Evolutionary conservation across 2,329 filamentous ascomycete genomes (phyloP), one percentile per base, ranked within the genome.

Genomic region (Cercospora sesami): DNA sequence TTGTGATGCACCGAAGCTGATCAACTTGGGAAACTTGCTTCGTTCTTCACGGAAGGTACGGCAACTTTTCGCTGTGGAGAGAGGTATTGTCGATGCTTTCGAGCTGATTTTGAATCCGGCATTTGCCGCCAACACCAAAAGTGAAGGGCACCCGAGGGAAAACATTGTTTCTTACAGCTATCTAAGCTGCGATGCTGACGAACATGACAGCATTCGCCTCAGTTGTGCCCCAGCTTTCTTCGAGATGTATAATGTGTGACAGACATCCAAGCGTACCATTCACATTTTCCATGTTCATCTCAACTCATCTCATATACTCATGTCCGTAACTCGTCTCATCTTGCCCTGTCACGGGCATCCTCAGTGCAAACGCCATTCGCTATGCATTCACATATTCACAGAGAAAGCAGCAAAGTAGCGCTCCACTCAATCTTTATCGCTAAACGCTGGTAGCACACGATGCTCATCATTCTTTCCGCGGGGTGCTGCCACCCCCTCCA

Each of bases 381-480:
- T 66, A 66, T 66, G 64, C 64, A 66, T 33, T 61, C 33, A 28
- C 59, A 61, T 42, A 61, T 30, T 30, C 53, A 21, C 26, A 58
- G 53, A 58, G 26, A 30, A 6, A 58, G 26, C 26, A 31, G 30
- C 26, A 10, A 18, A 31, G 3, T 4, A 26, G 9, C 53, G 53
- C 53, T 58, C 26, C 14, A 3, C 21, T 23, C 12, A 7, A 23
- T 23, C 18, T 21, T 23, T 7, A 1, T 51, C 45, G 45, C 21
- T 51, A 23, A 23, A 51, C 45, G 45, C 45, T 14, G 21, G 45
- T 5, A 26, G 45, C 45, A 26, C 18, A 23, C 21, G 5, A 51
- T 51, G 18, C 18, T 51, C 21, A 23, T 31, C 31, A 67, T 58
- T 57, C 53, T 31, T 60, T 62, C 28, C 64, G 65, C 65, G 63